Conservation (phyloP, 2,329 filamentous ascomycete species). For the Sporothrix inflata region DNA sequence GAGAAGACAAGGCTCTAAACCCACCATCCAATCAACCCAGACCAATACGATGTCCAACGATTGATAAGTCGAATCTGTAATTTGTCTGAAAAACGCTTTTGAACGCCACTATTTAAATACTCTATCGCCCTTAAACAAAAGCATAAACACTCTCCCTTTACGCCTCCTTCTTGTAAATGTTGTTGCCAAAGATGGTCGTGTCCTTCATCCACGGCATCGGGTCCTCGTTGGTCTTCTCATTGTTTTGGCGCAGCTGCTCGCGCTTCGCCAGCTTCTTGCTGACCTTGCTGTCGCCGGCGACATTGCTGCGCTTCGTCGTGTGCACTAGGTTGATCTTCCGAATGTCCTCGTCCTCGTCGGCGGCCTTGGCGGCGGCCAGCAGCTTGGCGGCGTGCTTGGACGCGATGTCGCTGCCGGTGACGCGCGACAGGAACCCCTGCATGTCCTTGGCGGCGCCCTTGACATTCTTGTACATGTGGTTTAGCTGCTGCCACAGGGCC, state of each 20-base stretch:
- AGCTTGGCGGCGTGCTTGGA: background rate
- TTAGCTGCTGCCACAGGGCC: conserved; percentile 11
- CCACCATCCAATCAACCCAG: no score
- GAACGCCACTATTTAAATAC: no score
- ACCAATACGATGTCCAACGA: no score
- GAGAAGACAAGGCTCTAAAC: background rate
- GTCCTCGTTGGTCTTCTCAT: background rate
- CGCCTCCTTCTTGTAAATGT: background rate
- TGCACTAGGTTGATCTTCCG: conserved; percentile 7
- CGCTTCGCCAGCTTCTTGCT: background rate
- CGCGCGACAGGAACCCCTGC: background rate
- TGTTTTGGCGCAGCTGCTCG: background rate
- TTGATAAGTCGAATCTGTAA: no score
- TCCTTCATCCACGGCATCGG: background rate
- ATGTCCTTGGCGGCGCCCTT: conserved; percentile 1
- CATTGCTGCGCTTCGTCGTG: background rate
- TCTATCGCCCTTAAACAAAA: background rate
- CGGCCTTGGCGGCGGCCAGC: background rate
- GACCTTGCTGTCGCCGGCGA: no score
- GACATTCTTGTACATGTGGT: background rate
- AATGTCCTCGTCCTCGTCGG: background rate
- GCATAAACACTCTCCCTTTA: background rate
- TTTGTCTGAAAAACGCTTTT: no score
- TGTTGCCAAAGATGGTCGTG: background rate
- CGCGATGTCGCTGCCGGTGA: background rate